Percentiles rank a stretch among this genome's conserved stretches.
Conservation (phyloP, 352 stramenopile genomes). For the Globisporangium spinosum region DNA sequence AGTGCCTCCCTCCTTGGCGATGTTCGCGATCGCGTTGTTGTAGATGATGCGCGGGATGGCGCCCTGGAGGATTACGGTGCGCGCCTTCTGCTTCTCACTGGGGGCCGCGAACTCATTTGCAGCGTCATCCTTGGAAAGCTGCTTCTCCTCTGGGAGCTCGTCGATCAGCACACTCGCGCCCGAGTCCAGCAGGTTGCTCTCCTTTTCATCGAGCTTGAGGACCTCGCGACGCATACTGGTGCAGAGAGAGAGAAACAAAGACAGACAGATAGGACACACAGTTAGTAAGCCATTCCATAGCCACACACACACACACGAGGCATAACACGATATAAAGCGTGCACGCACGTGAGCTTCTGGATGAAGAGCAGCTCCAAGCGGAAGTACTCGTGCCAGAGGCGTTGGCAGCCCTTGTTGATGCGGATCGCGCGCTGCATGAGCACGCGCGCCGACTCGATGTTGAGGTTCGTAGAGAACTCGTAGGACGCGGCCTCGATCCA, state of each 20-base stretch:
- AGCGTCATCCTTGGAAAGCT: constrained; percentile 27
- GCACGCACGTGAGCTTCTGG: constrained; percentile 69
- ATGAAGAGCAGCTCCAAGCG: constrained; percentile 89
- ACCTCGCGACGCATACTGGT: constrained; percentile 68
- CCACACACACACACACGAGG: neutral
- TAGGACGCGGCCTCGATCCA: constrained; percentile 91
- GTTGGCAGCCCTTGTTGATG: constrained; percentile 77
- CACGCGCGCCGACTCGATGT: constrained; percentile 82
- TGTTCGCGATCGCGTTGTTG: constrained; percentile 61
- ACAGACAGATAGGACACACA: neutral
- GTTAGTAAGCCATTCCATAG: neutral
- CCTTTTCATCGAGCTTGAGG: constrained; percentile 57
- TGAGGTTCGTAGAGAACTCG: constrained; percentile 86
- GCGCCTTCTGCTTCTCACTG: constrained; percentile 54
- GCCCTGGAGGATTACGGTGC: constrained; percentile 68
- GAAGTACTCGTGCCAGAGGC: constrained; percentile 91
- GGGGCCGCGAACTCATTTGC: constrained; percentile 24
- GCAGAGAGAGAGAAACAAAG: neutral
- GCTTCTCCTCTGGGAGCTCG: constrained; percentile 51
- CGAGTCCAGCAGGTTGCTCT: constrained; percentile 20
- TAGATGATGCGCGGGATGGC: constrained; percentile 84
- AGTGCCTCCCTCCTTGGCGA: constrained; percentile 40
- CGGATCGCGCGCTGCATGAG: constrained; percentile 92
- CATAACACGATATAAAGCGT: neutral
- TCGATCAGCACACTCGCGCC: constrained; percentile 52